Percentiles rank a stretch among this genome's conserved stretches.
phyloP scores from a whole-genome alignment of 805 yeast genomes.

The Pichia cabralensis region DNA sequence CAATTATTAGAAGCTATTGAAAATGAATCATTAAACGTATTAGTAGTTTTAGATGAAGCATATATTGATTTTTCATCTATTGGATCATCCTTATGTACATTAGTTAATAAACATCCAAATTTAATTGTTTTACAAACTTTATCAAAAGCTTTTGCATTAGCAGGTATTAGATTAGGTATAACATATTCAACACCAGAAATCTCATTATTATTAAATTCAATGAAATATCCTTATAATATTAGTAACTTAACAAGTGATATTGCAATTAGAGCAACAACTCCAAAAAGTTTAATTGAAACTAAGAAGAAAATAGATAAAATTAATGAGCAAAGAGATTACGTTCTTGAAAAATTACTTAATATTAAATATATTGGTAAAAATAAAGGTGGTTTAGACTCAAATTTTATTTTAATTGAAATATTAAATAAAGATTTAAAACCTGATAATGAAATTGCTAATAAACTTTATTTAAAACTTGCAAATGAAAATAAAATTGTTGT shows the following conservation, averaged over 20 bases:
- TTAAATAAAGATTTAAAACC: conserved; percentile 55
- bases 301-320: conserved; percentile 39
- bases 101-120: conserved; percentile 75
- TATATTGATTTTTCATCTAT: conserved; percentile 74
- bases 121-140: conserved; percentile 84
- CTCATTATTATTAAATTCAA: conserved; percentile 63
- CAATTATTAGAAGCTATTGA: conserved; percentile 31
- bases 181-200: conserved; percentile 56
- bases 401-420: conserved; percentile 70
- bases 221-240: conserved; percentile 95
- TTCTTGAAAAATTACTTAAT: conserved; percentile 43
- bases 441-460: conserved; percentile 54
- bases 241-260: conserved; percentile 69
- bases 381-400: conserved; percentile 80
- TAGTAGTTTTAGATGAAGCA: conserved; percentile 89
- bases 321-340: conserved; percentile 41
- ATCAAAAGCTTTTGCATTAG: conserved; percentile 92
- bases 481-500: conserved; percentile 68
- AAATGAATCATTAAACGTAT: conserved; percentile 52
- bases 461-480: conserved; percentile 64
- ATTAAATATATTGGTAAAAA: conserved; percentile 60
- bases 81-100: conserved; percentile 63
- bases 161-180: conserved; percentile 86
- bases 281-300: conserved; percentile 52
- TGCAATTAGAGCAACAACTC: conserved; percentile 62